Percentiles rank a stretch among this genome's conserved stretches.
Evolutionary conservation across 345 rosid species (phyloP).

Genomic region (Arabis hirsuta): DNA sequence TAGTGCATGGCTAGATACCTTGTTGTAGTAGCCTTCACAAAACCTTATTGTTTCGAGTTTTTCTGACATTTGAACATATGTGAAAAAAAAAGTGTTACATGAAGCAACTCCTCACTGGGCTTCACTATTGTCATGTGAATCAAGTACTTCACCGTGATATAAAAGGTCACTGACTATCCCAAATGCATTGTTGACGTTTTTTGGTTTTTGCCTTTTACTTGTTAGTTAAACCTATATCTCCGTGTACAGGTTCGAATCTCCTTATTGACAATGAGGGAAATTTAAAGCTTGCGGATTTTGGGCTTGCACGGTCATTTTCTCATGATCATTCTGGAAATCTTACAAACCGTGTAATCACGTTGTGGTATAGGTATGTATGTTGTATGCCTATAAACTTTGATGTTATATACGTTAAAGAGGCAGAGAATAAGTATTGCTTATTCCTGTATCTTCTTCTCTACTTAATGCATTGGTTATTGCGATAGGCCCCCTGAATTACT

Average conservation of each 20-base stretch:
- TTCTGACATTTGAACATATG: constrained; percentile 37
- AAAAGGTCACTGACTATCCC: constrained; percentile 59
- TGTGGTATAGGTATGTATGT: constrained; percentile 89
- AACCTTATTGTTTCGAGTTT: constrained; percentile 30
- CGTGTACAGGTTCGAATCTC: constrained; percentile 92
- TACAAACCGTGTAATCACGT: constrained; percentile 92
- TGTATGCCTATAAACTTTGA: constrained; percentile 13
- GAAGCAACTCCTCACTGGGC: constrained; percentile 96
- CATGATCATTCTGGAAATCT: constrained; percentile 80
- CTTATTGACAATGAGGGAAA: constrained; percentile 96
- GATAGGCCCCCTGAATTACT: constrained; percentile 94
- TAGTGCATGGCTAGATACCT: constrained; percentile 42
- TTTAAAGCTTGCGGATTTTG: constrained; percentile 96
- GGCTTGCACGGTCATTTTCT: constrained; percentile 89
- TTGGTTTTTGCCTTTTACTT: constrained; percentile 16
- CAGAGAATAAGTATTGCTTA: neutral
- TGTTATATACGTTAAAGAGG: constrained; percentile 1
- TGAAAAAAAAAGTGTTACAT: constrained; percentile 74
- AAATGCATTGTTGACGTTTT: neutral
- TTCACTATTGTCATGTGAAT: constrained; percentile 91
- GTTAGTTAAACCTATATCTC: constrained; percentile 6
- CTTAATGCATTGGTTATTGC: constrained; percentile 9
- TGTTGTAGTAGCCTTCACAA: constrained; percentile 37
- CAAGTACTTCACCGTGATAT: constrained; percentile 99
- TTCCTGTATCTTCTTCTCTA: constrained; percentile 6